phyloP scores from a whole-genome alignment of 2,329 filamentous ascomycete genomes.

The Zalaria sp. region DNA sequence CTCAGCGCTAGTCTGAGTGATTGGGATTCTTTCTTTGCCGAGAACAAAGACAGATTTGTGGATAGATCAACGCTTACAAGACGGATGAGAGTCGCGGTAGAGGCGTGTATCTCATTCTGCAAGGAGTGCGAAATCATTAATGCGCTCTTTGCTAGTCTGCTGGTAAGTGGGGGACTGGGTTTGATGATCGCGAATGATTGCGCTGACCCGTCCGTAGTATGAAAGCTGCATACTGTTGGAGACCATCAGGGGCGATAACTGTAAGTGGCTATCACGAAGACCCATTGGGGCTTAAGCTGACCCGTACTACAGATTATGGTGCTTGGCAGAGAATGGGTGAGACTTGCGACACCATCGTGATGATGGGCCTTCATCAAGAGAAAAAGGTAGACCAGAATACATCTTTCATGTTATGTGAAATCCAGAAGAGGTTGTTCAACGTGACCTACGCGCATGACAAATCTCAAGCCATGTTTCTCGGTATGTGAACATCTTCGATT shows the following conservation, averaged over 20 bases:
- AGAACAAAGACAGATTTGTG: background rate
- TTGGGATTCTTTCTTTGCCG: conserved; percentile 18
- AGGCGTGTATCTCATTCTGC: conserved; percentile 19
- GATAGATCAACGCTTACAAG: conserved; percentile 3
- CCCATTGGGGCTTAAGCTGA: background rate
- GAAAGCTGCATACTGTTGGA: conserved; percentile 18
- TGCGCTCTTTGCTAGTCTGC: conserved; percentile 18
- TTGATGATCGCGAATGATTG: too few species aligned
- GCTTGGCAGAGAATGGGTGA: conserved; percentile 20
- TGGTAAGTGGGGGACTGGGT: conserved; percentile 2
- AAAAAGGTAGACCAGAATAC: conserved; percentile 16
- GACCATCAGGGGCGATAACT: conserved; percentile 16
- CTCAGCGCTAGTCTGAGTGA: conserved; percentile 19
- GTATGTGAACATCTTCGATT: background rate
- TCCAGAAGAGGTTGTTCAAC: conserved; percentile 19
- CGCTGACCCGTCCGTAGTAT: conserved; percentile 5
- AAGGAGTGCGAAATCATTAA: conserved; percentile 20
- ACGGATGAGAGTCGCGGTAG: conserved; percentile 7
- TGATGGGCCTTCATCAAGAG: conserved; percentile 20
- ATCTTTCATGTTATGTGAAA: conserved; percentile 18
- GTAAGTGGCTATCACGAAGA: background rate
- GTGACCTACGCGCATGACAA: conserved; percentile 19
- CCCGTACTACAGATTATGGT: background rate
- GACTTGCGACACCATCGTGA: conserved; percentile 18
- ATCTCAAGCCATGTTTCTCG: conserved; percentile 17